Percentiles rank a stretch among this genome's conserved stretches.
phyloP scores from a whole-genome alignment of 1,284 basidiomycete species.

The Cutaneotrichosporon dermatis region DNA sequence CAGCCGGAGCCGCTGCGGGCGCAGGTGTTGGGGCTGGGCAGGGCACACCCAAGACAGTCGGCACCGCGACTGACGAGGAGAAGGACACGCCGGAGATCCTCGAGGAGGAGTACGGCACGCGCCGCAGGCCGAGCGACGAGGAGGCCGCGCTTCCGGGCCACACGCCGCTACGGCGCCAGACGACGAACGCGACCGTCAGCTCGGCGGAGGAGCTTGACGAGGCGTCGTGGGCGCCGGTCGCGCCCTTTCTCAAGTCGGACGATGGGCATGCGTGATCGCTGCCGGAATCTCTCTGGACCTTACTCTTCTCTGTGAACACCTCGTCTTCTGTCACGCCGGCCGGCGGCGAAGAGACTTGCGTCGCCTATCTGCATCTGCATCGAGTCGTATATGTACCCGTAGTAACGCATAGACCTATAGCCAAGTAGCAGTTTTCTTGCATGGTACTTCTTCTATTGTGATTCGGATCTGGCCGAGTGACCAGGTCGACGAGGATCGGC shows the following conservation, averaged over 20 bases:
- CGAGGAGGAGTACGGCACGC: not conserved
- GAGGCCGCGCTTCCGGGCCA: not conserved
- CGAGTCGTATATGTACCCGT: too few species aligned
- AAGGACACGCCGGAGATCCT: not conserved
- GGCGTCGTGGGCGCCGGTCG: not conserved
- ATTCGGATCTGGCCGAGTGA: too few species aligned
- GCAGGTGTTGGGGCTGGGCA: not conserved
- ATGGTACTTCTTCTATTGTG: too few species aligned
- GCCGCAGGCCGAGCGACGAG: not conserved
- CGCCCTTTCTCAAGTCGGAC: not conserved
- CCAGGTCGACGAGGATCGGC: too few species aligned
- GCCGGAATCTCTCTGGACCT: not conserved
- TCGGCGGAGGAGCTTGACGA: constrained; percentile 1
- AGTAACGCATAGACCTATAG: too few species aligned
- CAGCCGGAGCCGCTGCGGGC: not conserved
- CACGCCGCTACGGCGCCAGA: not conserved
- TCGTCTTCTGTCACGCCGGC: too few species aligned
- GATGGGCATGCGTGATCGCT: not conserved
- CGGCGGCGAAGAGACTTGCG: too few species aligned
- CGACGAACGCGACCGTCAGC: not conserved
- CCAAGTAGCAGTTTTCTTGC: too few species aligned
- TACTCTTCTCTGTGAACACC: too few species aligned
- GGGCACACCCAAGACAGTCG: too few species aligned
- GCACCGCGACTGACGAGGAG: not conserved
- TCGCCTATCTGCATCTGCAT: too few species aligned